These are phyloP conservation scores for Candida pini DNA, from an alignment of 805 yeast genomes.

Conservation along the genomic window DNA sequence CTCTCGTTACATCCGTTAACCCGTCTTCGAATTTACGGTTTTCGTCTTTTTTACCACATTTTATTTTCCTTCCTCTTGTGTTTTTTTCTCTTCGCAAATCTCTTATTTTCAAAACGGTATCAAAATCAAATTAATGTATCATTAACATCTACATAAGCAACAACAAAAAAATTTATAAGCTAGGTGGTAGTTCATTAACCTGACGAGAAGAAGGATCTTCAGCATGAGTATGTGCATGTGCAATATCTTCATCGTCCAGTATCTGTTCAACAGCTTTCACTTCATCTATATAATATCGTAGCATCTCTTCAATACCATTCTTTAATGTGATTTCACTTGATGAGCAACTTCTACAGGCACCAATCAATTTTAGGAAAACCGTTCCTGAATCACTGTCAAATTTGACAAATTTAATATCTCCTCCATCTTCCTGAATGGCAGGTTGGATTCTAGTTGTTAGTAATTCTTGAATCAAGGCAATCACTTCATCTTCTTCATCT, in stretches of 20 bases:
- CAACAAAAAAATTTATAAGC: too few relatives aligned
- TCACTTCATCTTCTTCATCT: slow-evolving; percentile 75
- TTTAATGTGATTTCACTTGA: slow-evolving; percentile 87
- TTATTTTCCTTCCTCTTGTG: too few relatives aligned
- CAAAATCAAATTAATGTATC: too few relatives aligned
- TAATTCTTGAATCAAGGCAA: slow-evolving; percentile 84
- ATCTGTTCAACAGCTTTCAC: slow-evolving; percentile 84
- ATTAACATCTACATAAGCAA: too few relatives aligned
- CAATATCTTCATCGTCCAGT: slow-evolving; percentile 57
- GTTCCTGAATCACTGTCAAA: slow-evolving; percentile 83
- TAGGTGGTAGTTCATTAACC: slow-evolving; percentile 30
- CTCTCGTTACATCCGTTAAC: too few relatives aligned
- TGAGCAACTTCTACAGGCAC: slow-evolving; percentile 94
- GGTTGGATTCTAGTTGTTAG: slow-evolving; percentile 95
- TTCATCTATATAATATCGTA: slow-evolving; percentile 94
- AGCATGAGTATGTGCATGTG: neutral
- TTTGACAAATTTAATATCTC: slow-evolving; percentile 86
- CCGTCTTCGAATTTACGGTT: too few relatives aligned
- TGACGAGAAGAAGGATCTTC: slow-evolving; percentile 3
- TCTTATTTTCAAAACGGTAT: too few relatives aligned
- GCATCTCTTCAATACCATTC: slow-evolving; percentile 96
- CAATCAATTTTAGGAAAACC: slow-evolving; percentile 83
- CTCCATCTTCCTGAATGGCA: slow-evolving; percentile 98
- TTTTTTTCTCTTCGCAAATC: too few relatives aligned
- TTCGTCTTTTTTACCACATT: too few relatives aligned